Conservation (phyloP, 176 grass and related monocot species). For the sorghum (Sorghum bicolor) region Sorghum_bicolor_NCBIv3 NC_012879.2:50685001-50685500, state of each 20-base stretch:
- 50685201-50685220: slow-evolving; percentile 89
- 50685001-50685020: not conserved
- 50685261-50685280: slow-evolving; percentile 55
- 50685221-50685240: slow-evolving; percentile 78
- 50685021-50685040: not conserved
- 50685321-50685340: slow-evolving; percentile 8
- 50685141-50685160: slow-evolving; percentile 82
- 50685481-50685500: not conserved
- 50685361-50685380: not conserved
- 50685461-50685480: not conserved
- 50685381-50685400: not conserved
- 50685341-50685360: not conserved
- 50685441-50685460: slow-evolving; percentile 15
- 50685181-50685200: slow-evolving; percentile 85
- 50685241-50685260: slow-evolving; percentile 90
- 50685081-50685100: not conserved
- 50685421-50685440: not conserved
- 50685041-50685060: not conserved
- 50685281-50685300: not conserved
- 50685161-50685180: slow-evolving; percentile 60
- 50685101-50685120: slow-evolving; percentile 75
- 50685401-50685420: not conserved
- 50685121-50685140: slow-evolving; percentile 87
- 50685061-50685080: slow-evolving; percentile 1
- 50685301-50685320: not conserved